Evolutionary conservation across 1,284 basidiomycete genomes (phyloP).

Genomic region (Prillingera fragicola): DNA sequence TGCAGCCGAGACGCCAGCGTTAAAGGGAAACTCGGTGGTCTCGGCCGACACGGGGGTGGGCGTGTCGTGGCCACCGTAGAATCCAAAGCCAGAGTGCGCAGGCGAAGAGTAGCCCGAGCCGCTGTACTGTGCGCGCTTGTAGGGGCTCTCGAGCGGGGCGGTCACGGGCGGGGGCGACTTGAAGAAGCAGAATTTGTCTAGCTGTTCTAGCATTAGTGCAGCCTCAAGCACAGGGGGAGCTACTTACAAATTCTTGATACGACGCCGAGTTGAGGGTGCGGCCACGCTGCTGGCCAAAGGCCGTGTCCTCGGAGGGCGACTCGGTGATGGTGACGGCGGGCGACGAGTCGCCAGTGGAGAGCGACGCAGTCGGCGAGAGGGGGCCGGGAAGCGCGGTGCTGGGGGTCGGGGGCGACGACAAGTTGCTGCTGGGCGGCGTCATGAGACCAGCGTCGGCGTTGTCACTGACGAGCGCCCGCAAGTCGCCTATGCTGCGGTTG

Average conservation of each 20-base stretch:
- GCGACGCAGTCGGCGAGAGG: constrained; percentile 28
- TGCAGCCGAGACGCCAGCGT: constrained; percentile 3
- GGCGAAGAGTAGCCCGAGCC: constrained; percentile 25
- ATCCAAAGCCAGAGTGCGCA: constrained; percentile 28
- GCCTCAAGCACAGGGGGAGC: too few relatives aligned
- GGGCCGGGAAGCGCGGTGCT: constrained; percentile 17
- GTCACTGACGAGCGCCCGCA: constrained; percentile 25
- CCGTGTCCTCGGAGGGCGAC: constrained; percentile 8
- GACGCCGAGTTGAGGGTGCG: constrained; percentile 22
- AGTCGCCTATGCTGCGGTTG: constrained; percentile 34
- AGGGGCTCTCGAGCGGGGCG: constrained; percentile 5
- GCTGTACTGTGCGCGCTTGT: background rate
- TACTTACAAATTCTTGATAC: constrained; percentile 44
- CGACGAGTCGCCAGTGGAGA: constrained; percentile 42
- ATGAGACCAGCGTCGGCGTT: constrained; percentile 27
- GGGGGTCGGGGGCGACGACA: constrained; percentile 44
- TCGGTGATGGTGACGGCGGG: constrained; percentile 13
- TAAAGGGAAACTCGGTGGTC: too few relatives aligned
- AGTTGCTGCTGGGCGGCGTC: constrained; percentile 42
- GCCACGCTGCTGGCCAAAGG: constrained; percentile 23
- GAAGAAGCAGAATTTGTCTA: constrained; percentile 49
- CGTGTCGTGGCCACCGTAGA: constrained; percentile 15
- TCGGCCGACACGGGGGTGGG: background rate
- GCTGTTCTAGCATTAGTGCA: constrained; percentile 17
- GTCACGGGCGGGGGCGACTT: constrained; percentile 30